These are phyloP conservation scores for Apostasia shenzhenica DNA, from an alignment of 106 monocot species.

Conservation along the genomic window DNA sequence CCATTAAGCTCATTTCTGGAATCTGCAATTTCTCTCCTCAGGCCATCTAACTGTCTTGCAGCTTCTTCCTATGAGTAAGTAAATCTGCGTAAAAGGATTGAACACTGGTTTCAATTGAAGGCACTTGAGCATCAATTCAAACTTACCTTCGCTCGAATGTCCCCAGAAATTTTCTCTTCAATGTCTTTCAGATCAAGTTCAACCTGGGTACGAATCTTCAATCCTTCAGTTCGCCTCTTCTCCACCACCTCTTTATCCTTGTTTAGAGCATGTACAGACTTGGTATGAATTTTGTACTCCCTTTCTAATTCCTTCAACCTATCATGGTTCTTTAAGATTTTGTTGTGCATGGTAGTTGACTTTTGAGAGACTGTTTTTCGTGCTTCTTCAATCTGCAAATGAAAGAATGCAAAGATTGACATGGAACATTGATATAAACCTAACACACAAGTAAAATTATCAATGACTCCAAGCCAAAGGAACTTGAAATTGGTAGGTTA, in stretches of 20 bases:
- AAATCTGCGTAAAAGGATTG: neutral
- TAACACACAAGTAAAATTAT: no score
- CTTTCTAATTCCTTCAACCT: slow-evolving; percentile 58
- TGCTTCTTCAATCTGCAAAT: slow-evolving; percentile 67
- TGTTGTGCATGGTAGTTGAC: slow-evolving; percentile 62
- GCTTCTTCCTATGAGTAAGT: slow-evolving; percentile 67
- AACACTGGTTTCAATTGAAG: neutral
- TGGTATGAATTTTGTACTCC: slow-evolving; percentile 59
- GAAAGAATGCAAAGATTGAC: neutral
- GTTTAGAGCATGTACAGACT: slow-evolving; percentile 64
- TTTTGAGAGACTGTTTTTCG: slow-evolving; percentile 67
- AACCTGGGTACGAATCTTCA: slow-evolving; percentile 59
- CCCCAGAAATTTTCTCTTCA: slow-evolving; percentile 61
- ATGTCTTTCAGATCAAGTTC: slow-evolving; percentile 95
- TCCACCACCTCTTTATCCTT: slow-evolving; percentile 67
- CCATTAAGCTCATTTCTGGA: slow-evolving; percentile 72
- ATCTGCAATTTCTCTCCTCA: slow-evolving; percentile 81
- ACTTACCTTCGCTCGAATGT: slow-evolving; percentile 70
- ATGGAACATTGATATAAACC: neutral
- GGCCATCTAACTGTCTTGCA: slow-evolving; percentile 50
- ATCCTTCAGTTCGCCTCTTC: slow-evolving; percentile 58
- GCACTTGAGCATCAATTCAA: neutral
- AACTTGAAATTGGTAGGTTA: neutral
- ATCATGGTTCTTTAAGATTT: slow-evolving; percentile 60
- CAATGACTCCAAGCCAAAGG: neutral